These are phyloP conservation scores for Apiotrichum montevideense DNA, from an alignment of 1,284 basidiomycete species.

Conservation along the genomic window DNA sequence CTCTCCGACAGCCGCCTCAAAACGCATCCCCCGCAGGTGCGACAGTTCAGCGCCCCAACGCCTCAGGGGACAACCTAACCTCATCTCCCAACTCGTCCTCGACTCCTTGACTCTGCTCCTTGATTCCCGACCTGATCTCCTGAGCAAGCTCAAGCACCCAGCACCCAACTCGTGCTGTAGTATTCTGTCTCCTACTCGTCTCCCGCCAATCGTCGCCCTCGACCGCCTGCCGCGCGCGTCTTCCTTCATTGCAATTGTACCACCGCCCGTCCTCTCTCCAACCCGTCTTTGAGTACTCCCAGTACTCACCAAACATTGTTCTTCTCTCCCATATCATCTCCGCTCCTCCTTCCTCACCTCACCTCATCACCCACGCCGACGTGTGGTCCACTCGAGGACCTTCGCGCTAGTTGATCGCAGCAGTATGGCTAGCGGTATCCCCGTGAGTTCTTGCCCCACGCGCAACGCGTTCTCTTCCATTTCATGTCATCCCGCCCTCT, in stretches of 20 bases:
- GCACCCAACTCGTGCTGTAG: not conserved
- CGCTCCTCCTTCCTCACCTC: not conserved
- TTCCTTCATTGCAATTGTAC: not conserved
- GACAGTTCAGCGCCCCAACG: too few relatives aligned
- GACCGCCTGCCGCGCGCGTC: not conserved
- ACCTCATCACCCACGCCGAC: not conserved
- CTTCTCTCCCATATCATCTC: not conserved
- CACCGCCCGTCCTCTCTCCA: not conserved
- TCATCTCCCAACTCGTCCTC: not conserved
- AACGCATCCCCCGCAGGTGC: too few relatives aligned
- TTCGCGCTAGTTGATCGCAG: not conserved
- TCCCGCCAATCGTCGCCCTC: not conserved
- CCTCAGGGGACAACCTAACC: too few relatives aligned
- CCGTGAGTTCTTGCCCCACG: slow-evolving; percentile 17
- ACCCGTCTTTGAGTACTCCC: not conserved
- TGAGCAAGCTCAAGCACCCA: not conserved
- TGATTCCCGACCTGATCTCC: not conserved
- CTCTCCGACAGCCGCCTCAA: too few relatives aligned
- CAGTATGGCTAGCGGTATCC: slow-evolving; percentile 28
- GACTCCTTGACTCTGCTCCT: not conserved
- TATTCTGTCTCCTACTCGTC: not conserved
- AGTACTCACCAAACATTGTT: not conserved
- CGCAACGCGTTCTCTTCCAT: not conserved
- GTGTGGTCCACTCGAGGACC: not conserved
- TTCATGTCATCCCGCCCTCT: not conserved